phyloP scores from a whole-genome alignment of 345 rosid species.

The Angophora floribunda region DNA sequence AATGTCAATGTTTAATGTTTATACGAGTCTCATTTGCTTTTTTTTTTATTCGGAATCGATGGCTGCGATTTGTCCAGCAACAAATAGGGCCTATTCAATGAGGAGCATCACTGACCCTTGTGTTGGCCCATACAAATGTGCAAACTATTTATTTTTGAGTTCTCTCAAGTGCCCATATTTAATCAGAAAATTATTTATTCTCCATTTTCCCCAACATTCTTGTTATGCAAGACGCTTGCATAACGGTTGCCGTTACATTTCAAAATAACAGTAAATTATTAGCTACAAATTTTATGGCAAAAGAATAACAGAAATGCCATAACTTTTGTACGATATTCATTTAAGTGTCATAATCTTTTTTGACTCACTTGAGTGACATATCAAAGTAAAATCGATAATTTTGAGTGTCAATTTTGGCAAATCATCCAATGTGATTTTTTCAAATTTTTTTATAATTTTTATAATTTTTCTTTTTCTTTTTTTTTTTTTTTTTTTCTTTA shows the following conservation, averaged over 20 bases:
- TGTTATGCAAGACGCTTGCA: neutral
- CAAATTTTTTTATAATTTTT: too few relatives aligned
- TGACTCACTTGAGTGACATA: too few relatives aligned
- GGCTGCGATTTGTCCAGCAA: neutral
- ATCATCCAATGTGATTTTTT: too few relatives aligned
- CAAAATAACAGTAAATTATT: too few relatives aligned
- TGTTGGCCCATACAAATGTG: neutral
- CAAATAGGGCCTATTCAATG: neutral
- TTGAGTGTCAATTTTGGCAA: too few relatives aligned
- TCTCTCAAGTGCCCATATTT: neutral
- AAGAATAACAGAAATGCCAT: too few relatives aligned
- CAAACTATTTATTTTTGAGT: neutral
- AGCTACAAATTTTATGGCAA: too few relatives aligned
- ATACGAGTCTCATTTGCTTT: neutral
- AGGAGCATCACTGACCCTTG: neutral
- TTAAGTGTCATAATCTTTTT: too few relatives aligned
- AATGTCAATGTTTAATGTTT: neutral
- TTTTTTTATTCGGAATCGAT: neutral
- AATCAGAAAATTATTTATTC: neutral
- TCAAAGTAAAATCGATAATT: too few relatives aligned
- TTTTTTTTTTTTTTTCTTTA: too few relatives aligned
- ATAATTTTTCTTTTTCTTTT: too few relatives aligned
- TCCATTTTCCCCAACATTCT: neutral
- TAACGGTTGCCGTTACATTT: fast-evolving
- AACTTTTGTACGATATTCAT: too few relatives aligned